Evolutionary conservation across 257 asterid species (phyloP).

Genomic region (Lycium barbarum): DNA sequence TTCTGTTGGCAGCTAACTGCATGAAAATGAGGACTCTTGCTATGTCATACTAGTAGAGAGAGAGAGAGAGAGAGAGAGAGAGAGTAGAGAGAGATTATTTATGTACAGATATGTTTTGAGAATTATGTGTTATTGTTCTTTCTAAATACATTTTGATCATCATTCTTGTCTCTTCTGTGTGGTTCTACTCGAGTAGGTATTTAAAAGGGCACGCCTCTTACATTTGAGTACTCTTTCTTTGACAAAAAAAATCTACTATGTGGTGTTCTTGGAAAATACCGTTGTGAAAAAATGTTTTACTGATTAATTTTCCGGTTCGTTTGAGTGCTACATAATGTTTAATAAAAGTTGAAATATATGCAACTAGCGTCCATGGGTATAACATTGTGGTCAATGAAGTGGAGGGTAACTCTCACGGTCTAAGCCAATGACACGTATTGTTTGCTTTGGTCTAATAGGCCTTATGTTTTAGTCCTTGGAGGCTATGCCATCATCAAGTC

Average conservation of each 20-base stretch:
- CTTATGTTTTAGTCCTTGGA: background rate
- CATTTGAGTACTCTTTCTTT: background rate
- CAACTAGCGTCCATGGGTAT: background rate
- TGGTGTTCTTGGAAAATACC: background rate
- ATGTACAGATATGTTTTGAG: slow-evolving; percentile 50
- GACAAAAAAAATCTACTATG: background rate
- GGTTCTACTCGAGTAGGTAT: background rate
- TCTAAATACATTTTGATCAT: slow-evolving; percentile 40
- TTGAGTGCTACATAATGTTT: too few species aligned
- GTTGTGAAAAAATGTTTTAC: background rate
- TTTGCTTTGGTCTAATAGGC: background rate
- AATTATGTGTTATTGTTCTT: slow-evolving; percentile 35
- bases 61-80: slow-evolving; percentile 34
- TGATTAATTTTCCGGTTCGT: background rate
- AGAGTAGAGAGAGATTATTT: slow-evolving; percentile 39
- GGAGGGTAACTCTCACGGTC: background rate
- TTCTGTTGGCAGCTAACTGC: slow-evolving; percentile 45
- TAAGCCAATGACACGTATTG: background rate
- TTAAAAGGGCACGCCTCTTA: slow-evolving; percentile 18
- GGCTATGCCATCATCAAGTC: background rate
- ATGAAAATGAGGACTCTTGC: slow-evolving; percentile 35
- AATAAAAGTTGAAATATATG: too few species aligned
- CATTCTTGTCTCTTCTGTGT: slow-evolving; percentile 27
- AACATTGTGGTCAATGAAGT: background rate
- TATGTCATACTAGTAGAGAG: slow-evolving; percentile 29